These are phyloP conservation scores for Cercospora janseana DNA, from an alignment of 2,329 filamentous ascomycete genomes.

Conservation along the genomic window DNA sequence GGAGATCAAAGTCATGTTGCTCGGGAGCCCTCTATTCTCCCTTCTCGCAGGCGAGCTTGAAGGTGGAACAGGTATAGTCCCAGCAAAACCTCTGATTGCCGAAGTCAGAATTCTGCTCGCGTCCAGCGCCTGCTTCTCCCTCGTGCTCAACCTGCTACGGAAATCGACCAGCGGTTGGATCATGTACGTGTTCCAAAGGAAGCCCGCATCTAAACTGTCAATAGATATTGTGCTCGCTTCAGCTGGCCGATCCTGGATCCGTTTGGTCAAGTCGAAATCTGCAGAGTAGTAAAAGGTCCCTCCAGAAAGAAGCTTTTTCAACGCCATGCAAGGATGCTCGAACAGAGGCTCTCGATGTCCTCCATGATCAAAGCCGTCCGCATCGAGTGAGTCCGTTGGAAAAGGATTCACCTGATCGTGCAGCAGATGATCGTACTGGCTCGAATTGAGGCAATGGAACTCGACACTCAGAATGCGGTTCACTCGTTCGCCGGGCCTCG, in stretches of 20 bases:
- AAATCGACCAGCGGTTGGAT: slow-evolving; percentile 90
- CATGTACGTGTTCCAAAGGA: slow-evolving; percentile 99
- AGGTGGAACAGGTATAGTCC: slow-evolving; percentile 80
- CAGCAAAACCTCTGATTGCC: slow-evolving; percentile 88
- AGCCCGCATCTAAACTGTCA: slow-evolving; percentile 86
- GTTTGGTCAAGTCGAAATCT: slow-evolving; percentile 95
- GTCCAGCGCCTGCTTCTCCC: slow-evolving; percentile 78
- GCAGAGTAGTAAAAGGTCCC: slow-evolving; percentile 97
- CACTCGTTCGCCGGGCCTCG: slow-evolving; percentile 84
- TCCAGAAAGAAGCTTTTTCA: slow-evolving; percentile 89
- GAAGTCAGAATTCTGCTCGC: slow-evolving; percentile 83
- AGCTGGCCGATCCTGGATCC: slow-evolving; percentile 73
- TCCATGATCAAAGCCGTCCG: slow-evolving; percentile 54
- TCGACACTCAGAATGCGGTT: slow-evolving; percentile 83
- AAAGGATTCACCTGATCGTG: slow-evolving; percentile 58
- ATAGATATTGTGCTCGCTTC: slow-evolving; percentile 72
- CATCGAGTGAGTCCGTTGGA: slow-evolving; percentile 52
- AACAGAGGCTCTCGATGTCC: slow-evolving; percentile 65
- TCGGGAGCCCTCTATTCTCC: slow-evolving; percentile 69
- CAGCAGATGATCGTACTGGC: slow-evolving; percentile 77
- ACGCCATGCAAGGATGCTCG: slow-evolving; percentile 84
- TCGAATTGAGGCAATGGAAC: slow-evolving; percentile 85
- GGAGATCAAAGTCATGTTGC: slow-evolving; percentile 84
- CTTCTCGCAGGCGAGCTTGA: slow-evolving; percentile 68
- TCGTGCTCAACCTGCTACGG: slow-evolving; percentile 71